Evolutionary conservation across 2,329 filamentous ascomycete species (phyloP).

Genomic region (Sclerotinia spermophila): DNA sequence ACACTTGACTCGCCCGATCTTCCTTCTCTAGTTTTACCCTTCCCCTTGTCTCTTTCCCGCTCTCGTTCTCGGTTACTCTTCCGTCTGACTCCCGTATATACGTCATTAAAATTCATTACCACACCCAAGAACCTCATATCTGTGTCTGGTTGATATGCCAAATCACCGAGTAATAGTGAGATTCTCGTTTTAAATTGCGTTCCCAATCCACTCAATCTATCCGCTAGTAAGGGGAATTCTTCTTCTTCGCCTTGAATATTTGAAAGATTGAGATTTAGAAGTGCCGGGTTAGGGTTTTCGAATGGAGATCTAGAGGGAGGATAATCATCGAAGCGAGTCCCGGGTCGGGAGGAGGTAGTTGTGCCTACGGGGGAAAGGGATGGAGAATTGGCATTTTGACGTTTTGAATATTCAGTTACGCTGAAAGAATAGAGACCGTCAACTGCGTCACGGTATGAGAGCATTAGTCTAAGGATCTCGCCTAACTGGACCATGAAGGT

Average conservation of each 20-base stretch:
- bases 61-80: not conserved
- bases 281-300: conserved; percentile 25
- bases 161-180: conserved; percentile 79
- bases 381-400: conserved; percentile 58
- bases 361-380: conserved; percentile 24
- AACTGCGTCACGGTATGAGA: conserved; percentile 87
- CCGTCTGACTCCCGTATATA: conserved; percentile 68
- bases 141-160: conserved; percentile 89
- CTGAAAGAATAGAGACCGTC: conserved; percentile 94
- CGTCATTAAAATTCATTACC: conserved; percentile 99
- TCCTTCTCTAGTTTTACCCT: not conserved
- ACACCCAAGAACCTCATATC: conserved; percentile 95
- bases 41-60: conserved; percentile 6
- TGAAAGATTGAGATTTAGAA: conserved; percentile 41
- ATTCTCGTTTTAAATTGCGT: conserved; percentile 73
- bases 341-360: conserved; percentile 33
- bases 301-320: conserved; percentile 5
- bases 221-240: conserved; percentile 69
- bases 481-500: conserved; percentile 88
- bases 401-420: conserved; percentile 85
- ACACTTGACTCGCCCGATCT: conserved; percentile 1
- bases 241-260: conserved; percentile 38
- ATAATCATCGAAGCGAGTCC: conserved; percentile 32
- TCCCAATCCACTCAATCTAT: conserved; percentile 68
- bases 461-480: conserved; percentile 90